Percentiles rank a stretch among this genome's conserved stretches.
phyloP scores from a whole-genome alignment of 352 stramenopile genomes.

The Phytopythium montanum region DNA sequence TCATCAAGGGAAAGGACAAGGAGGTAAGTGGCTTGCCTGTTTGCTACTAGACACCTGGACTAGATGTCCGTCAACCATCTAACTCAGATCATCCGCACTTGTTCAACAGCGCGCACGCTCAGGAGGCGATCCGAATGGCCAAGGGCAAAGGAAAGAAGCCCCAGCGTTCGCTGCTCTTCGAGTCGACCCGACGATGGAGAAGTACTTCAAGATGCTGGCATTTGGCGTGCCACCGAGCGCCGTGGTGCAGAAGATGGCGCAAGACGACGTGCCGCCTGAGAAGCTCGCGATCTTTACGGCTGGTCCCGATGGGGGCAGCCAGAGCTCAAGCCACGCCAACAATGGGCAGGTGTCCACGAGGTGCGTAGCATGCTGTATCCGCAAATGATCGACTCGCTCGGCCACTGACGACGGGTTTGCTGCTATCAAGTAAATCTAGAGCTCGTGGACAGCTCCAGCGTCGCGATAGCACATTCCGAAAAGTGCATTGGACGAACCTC shows the following conservation, averaged over 20 bases:
- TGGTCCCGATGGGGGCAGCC: slow-evolving; percentile 30
- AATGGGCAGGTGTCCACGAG: background rate
- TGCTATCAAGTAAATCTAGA: slow-evolving; percentile 9
- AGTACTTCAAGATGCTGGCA: slow-evolving; percentile 85
- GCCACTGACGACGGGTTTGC: background rate
- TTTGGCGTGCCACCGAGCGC: slow-evolving; percentile 67
- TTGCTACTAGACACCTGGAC: background rate
- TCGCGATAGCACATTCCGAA: slow-evolving; percentile 57
- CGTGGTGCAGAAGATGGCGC: slow-evolving; percentile 77
- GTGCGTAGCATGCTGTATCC: background rate
- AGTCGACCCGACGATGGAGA: slow-evolving; percentile 61
- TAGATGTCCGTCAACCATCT: background rate
- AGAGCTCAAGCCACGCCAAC: background rate
- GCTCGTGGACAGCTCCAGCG: slow-evolving; percentile 18
- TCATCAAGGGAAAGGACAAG: slow-evolving; percentile 64
- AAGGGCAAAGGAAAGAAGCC: slow-evolving; percentile 23
- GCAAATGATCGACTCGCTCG: background rate
- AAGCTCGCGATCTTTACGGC: slow-evolving; percentile 59
- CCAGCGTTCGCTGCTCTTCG: slow-evolving; percentile 51
- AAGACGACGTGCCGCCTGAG: slow-evolving; percentile 61
- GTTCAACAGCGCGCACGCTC: background rate
- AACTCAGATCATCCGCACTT: background rate
- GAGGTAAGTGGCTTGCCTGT: slow-evolving; percentile 21
- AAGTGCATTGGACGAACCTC: slow-evolving; percentile 79
- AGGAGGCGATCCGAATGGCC: slow-evolving; percentile 3